Evolutionary conservation across 2,329 filamentous ascomycete genomes (phyloP), one percentile per base, ranked within the genome.

Genomic region (Talaromyces islandicus): DNA sequence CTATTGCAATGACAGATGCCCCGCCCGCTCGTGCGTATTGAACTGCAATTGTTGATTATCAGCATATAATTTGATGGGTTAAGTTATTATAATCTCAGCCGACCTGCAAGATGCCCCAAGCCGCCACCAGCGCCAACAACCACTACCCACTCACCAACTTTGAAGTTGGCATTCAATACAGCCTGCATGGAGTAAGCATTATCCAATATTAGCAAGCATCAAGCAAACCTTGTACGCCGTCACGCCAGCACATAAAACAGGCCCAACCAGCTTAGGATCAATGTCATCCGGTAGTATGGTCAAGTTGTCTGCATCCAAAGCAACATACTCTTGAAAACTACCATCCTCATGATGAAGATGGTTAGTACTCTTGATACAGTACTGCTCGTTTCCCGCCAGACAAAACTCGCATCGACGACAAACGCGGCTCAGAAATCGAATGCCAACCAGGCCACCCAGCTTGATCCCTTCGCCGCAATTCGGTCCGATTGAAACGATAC

Each of bases 321-420:
- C 72, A 58, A 78, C 75, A 60, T 77, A 79, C 67, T 79, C 68
- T 63, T 79, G 77, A 55, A 79, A 80, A 53, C 74, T 75, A 0
- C 78, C 78, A 61, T 79, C 77, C 57, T 79, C 77, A 59, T 79
- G 77, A 62, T 78, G 76, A 51, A 79, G 65, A 66, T 79, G 77
- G 50, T 79, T 79, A 9, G 75, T 79, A 35, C 73, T 70, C 38
- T 74, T 73, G 29, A 69, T 60, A 51, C 77, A 79, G 61, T 78
- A 72, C 67, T 76, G 75, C 59, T 77, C 77, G 43, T 62, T 70
- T 5, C 73, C 75, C 0, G 72, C 71, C n/a, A 75, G 68, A 61
- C 77, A 78, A 57, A 74, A 78, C 55, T 78, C 74, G 63, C 77
- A 79, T 27, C 75, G 68, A 21, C 77, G 69, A 64, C 77, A 78